A percentile compares a stretch with the other conserved stretches of the same genome.
Conservation (phyloP, 257 asterid genomes). For the Lantana camara region DNA sequence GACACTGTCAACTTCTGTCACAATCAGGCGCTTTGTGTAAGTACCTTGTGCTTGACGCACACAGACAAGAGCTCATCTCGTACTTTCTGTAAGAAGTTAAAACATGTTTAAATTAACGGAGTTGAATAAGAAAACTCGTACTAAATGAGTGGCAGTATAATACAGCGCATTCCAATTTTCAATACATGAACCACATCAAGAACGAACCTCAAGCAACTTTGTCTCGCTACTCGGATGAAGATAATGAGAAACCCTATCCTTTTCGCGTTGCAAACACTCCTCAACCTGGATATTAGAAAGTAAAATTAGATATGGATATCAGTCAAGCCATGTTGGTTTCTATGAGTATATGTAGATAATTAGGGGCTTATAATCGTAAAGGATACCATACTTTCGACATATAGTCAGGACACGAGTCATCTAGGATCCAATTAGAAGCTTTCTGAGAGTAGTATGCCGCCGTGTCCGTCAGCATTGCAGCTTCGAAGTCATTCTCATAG, state of each 20-base stretch:
- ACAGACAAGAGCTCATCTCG: too few species aligned
- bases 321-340: not conserved
- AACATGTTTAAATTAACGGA: not conserved
- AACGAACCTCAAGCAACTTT: slow-evolving; percentile 93
- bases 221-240: slow-evolving; percentile 96
- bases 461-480: slow-evolving; percentile 75
- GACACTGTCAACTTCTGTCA: too few species aligned
- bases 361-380: not conserved
- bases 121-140: not conserved
- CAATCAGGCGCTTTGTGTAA: too few species aligned
- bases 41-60: too few species aligned
- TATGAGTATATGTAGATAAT: not conserved
- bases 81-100: too few species aligned
- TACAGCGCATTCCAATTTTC: too few species aligned
- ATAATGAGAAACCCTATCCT: slow-evolving; percentile 92
- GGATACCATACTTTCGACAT: slow-evolving; percentile 66
- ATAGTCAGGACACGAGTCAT: slow-evolving; percentile 99
- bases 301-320: not conserved
- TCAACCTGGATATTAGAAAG: slow-evolving; percentile 63
- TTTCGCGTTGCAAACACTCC: slow-evolving; percentile 86
- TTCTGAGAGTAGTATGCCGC: slow-evolving; percentile 97
- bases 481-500: slow-evolving; percentile 91
- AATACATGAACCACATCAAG: too few species aligned
- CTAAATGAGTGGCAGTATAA: not conserved
- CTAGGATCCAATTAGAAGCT: slow-evolving; percentile 97